These are phyloP conservation scores for Polysphondylium violaceum DNA, from an alignment of 78 protist genomes.

Conservation along the genomic window DNA sequence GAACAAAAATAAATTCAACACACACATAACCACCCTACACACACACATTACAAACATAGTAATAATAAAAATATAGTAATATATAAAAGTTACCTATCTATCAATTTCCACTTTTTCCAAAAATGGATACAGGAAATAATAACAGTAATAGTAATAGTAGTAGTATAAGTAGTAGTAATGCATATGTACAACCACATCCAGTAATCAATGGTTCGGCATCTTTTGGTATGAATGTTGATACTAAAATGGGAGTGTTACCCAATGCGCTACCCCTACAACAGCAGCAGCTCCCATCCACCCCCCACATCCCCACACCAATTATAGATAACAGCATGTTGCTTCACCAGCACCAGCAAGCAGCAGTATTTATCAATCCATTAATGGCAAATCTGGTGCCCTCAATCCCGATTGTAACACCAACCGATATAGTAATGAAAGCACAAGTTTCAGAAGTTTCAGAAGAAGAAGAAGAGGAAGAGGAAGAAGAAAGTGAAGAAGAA, in stretches of 20 bases:
- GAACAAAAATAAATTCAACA: too few relatives aligned
- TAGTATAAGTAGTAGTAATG: not conserved
- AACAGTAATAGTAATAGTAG: not conserved
- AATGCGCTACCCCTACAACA: not conserved
- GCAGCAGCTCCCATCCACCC: not conserved
- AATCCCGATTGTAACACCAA: not conserved
- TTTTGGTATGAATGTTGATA: not conserved
- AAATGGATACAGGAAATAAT: too few relatives aligned
- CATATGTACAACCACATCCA: not conserved
- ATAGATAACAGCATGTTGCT: too few relatives aligned
- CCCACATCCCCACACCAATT: not conserved
- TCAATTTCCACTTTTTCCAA: too few relatives aligned
- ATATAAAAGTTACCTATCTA: too few relatives aligned
- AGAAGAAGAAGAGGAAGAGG: constrained; percentile 6
- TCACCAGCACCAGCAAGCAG: not conserved
- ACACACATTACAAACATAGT: too few relatives aligned
- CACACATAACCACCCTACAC: too few relatives aligned
- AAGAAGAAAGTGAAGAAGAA: not conserved
- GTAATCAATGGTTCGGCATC: not conserved
- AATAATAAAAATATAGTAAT: too few relatives aligned
- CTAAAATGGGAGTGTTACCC: not conserved
- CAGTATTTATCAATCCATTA: not conserved
- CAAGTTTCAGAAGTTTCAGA: not conserved
- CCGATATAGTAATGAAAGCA: not conserved
- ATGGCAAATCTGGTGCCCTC: not conserved